Conservation (phyloP, 2,329 filamentous ascomycete genomes). For the Lasiodiplodia gonubiensis region DNA sequence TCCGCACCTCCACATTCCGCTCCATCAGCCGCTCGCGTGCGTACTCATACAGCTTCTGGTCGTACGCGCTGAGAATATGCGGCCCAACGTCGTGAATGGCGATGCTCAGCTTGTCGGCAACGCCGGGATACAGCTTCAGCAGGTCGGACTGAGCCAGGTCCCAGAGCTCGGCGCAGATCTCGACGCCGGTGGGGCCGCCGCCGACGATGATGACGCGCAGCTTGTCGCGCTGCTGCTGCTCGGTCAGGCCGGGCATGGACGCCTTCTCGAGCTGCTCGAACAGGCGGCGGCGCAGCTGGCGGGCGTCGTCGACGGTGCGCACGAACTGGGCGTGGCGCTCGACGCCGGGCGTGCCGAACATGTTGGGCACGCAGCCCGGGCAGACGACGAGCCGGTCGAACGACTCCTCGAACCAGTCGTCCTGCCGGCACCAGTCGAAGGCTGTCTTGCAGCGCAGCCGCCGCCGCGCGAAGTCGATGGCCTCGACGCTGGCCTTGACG, state of each 20-base stretch:
- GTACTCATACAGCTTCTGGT: constrained; percentile 50
- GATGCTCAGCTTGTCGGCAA: constrained; percentile 48
- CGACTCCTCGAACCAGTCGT: constrained; percentile 43
- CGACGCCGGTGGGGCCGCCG: constrained; percentile 51
- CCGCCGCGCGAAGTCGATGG: constrained; percentile 46
- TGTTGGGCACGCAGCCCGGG: constrained; percentile 49
- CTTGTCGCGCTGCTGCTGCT: constrained; percentile 40
- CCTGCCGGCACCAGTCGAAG: constrained; percentile 35
- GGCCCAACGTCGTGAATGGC: constrained; percentile 54
- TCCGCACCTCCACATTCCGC: constrained; percentile 48
- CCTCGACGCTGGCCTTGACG: constrained; percentile 49
- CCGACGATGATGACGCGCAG: constrained; percentile 50
- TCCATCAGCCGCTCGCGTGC: constrained; percentile 46
- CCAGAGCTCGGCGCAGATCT: constrained; percentile 52
- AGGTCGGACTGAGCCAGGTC: constrained; percentile 51
- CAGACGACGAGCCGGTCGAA: constrained; percentile 53
- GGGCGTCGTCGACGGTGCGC: constrained; percentile 44
- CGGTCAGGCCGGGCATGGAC: constrained; percentile 38
- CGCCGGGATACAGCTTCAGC: constrained; percentile 47
- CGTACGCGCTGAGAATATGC: constrained; percentile 50
- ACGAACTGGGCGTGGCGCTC: constrained; percentile 48
- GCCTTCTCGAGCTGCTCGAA: constrained; percentile 48
- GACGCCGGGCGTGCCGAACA: constrained; percentile 49
- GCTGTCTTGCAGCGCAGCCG: constrained; percentile 46
- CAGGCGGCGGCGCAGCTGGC: constrained; percentile 43